phyloP scores from a whole-genome alignment of 2,329 filamentous ascomycete genomes.

The Trichoderma simmonsii region DNA sequence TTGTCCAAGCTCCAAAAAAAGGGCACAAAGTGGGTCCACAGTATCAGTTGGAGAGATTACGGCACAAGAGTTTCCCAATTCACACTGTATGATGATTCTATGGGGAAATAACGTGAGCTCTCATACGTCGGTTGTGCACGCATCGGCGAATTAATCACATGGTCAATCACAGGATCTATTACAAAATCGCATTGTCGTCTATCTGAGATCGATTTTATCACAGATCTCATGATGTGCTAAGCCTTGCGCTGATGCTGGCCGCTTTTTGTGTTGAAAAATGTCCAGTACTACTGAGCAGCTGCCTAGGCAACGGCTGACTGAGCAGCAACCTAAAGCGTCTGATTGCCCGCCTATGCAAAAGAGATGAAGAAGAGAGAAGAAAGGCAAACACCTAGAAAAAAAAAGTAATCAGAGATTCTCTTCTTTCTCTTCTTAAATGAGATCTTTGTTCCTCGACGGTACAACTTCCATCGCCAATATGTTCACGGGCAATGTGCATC shows the following conservation, averaged over 20 bases:
- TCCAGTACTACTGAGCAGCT: not conserved
- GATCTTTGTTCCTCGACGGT: not conserved
- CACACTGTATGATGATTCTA: not conserved
- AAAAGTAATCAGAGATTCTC: not conserved
- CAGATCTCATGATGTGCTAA: not conserved
- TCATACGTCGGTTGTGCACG: not conserved
- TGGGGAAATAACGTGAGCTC: not conserved
- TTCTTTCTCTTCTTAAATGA: not conserved
- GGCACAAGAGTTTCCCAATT: not conserved
- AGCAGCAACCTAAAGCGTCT: not conserved
- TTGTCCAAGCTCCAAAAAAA: conserved; percentile 20
- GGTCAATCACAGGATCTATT: not conserved
- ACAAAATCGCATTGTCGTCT: not conserved
- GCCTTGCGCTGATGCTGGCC: not conserved
- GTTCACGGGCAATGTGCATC: too few species aligned
- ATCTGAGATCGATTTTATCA: not conserved
- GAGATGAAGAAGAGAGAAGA: not conserved
- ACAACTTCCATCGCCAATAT: not conserved
- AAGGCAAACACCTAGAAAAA: not conserved
- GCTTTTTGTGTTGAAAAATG: not conserved
- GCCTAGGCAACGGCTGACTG: not conserved
- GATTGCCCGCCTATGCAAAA: not conserved
- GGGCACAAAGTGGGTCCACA: not conserved
- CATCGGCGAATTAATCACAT: not conserved
- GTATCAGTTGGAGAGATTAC: not conserved